Evolutionary conservation across 495 filamentous ascomycete species (phyloP).

Genomic region (Astrothelium macrocarpum): DNA sequence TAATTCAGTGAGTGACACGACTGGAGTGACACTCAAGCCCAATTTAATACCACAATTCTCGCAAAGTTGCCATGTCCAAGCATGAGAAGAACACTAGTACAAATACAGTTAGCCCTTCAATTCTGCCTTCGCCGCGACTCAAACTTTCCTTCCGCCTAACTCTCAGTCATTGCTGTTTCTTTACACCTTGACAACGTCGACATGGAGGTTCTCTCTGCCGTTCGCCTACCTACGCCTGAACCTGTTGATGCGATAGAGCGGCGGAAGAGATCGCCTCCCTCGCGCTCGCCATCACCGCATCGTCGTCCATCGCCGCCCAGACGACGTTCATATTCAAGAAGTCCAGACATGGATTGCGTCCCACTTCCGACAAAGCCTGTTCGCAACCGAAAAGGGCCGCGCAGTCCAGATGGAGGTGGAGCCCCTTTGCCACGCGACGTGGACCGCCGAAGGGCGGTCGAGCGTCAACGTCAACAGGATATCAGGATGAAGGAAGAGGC

Average conservation of each 20-base stretch:
- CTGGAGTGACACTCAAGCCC: no score
- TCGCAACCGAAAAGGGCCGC: neutral
- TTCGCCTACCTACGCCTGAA: conserved; percentile 58
- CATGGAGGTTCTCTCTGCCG: conserved; percentile 51
- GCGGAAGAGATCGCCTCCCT: conserved; percentile 54
- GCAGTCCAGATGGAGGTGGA: conserved; percentile 15
- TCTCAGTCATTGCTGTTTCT: conserved; percentile 7
- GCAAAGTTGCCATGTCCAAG: neutral
- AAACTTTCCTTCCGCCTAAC: conserved; percentile 18
- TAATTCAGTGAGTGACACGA: neutral
- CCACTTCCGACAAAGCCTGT: conserved; percentile 8
- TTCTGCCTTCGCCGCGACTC: neutral
- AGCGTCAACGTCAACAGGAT: conserved; percentile 53
- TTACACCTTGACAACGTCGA: neutral
- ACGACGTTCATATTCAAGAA: conserved; percentile 42
- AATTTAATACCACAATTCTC: no score
- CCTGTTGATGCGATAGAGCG: conserved; percentile 30
- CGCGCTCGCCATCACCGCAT: conserved; percentile 54
- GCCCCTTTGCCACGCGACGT: conserved; percentile 39
- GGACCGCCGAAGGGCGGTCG: conserved; percentile 47
- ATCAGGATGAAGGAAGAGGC: conserved; percentile 49
- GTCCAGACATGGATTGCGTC: conserved; percentile 7
- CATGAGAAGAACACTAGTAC: neutral
- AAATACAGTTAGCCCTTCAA: neutral
- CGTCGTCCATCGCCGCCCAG: conserved; percentile 27